Conservation (phyloP, 768 basidiomycete species). For the Russula brevipes region DNA sequence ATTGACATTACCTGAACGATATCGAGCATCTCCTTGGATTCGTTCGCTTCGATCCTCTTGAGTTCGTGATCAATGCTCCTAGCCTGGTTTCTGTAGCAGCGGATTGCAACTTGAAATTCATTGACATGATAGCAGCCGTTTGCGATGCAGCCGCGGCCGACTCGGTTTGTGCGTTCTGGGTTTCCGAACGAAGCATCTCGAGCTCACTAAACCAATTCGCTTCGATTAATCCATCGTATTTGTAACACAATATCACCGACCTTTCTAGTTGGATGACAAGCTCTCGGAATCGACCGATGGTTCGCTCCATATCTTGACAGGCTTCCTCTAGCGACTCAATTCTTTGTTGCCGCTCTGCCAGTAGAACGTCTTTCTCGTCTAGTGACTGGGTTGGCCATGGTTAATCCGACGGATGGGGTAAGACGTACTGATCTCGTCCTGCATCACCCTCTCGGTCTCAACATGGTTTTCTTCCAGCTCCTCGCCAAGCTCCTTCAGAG, state of each 20-base stretch:
- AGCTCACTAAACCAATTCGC: constrained; percentile 58
- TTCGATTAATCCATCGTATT: background rate
- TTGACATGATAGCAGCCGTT: constrained; percentile 87
- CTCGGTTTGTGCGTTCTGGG: constrained; percentile 78
- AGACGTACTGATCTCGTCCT: constrained; percentile 78
- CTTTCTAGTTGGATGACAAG: constrained; percentile 78
- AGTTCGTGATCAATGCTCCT: constrained; percentile 87
- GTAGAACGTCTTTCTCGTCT: constrained; percentile 67
- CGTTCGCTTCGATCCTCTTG: constrained; percentile 75
- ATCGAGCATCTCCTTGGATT: constrained; percentile 69
- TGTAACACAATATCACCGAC: constrained; percentile 39
- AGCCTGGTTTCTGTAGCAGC: constrained; percentile 83
- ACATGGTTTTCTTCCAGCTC: constrained; percentile 96
- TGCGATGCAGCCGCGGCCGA: constrained; percentile 81
- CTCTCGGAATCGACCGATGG: constrained; percentile 90
- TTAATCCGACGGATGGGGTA: background rate
- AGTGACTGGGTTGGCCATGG: background rate
- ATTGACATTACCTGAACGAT: constrained; percentile 66
- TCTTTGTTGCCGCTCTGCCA: constrained; percentile 62
- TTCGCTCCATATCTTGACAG: constrained; percentile 80
- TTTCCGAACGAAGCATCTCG: constrained; percentile 75
- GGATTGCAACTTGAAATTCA: constrained; percentile 92
- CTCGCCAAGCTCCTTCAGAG: constrained; percentile 92
- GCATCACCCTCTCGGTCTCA: constrained; percentile 86
- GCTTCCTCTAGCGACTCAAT: constrained; percentile 68